These are phyloP conservation scores for Phanerochaete carnosa DNA, from an alignment of 768 basidiomycete species.

Conservation along the genomic window DNA sequence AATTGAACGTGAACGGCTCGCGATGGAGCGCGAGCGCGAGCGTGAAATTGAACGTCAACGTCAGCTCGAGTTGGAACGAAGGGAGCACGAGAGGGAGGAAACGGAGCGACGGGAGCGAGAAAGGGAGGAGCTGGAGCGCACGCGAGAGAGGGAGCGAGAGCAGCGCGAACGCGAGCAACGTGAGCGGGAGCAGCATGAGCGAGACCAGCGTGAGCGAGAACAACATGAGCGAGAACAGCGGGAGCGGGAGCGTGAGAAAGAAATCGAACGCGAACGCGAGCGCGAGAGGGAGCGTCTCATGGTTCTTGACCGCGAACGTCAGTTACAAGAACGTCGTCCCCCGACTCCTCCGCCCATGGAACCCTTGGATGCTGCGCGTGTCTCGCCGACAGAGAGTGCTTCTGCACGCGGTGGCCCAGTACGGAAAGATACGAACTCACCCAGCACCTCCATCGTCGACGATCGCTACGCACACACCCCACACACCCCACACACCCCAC, in stretches of 20 bases:
- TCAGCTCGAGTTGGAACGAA: not conserved
- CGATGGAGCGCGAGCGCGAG: not conserved
- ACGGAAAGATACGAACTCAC: not conserved
- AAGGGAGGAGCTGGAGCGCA: not conserved
- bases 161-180: not conserved
- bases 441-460: not conserved
- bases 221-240: not conserved
- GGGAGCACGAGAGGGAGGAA: not conserved
- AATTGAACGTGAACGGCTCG: not conserved
- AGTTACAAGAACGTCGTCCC: not conserved
- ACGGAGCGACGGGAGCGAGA: not conserved
- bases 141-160: not conserved
- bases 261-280: not conserved
- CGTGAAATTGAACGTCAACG: not conserved
- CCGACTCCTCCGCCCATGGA: not conserved
- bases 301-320: not conserved
- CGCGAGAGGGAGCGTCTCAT: not conserved
- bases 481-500: not conserved
- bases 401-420: not conserved
- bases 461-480: not conserved
- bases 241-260: not conserved
- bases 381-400: not conserved
- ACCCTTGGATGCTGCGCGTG: not conserved
- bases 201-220: not conserved
- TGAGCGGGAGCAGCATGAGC: not conserved